Evolutionary conservation across 495 filamentous ascomycete genomes (phyloP).

Genomic region (Talaromyces adpressus): DNA sequence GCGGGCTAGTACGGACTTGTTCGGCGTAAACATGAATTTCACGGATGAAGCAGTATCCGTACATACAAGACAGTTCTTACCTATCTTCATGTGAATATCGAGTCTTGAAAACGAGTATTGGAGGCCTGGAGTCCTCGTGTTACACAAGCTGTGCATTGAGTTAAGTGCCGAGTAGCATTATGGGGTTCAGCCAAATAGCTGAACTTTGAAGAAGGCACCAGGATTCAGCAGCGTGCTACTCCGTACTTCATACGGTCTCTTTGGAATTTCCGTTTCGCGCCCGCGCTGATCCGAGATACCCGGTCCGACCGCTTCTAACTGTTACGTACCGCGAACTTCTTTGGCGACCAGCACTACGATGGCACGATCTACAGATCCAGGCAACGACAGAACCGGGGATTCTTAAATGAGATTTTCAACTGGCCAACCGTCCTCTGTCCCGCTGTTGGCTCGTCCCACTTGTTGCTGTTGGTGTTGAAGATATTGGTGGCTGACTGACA

Average conservation of each 20-base stretch:
- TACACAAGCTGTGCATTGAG: not conserved
- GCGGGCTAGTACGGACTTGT: not conserved
- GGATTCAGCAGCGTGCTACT: not conserved
- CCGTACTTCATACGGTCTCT: not conserved
- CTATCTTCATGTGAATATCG: not conserved
- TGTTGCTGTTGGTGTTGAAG: not conserved
- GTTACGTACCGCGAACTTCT: not conserved
- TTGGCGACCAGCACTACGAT: not conserved
- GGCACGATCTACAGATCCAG: not conserved
- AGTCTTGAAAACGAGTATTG: not conserved
- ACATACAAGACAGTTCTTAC: not conserved
- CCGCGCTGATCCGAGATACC: not conserved
- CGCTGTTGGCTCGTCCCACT: not conserved
- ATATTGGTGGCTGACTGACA: not conserved
- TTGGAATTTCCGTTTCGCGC: not conserved
- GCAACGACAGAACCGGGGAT: not conserved
- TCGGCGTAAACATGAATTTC: not conserved
- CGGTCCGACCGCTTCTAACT: not conserved
- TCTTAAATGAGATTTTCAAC: not conserved
- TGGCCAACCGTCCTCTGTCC: not conserved
- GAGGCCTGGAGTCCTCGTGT: not conserved
- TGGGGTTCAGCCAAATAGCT: not conserved
- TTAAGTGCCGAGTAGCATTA: not conserved
- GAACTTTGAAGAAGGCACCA: not conserved
- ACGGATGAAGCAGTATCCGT: not conserved